Percentiles rank a stretch among this genome's conserved stretches.
These are phyloP conservation scores for Lichtheimia ramosa DNA, from an alignment of 371 early-diverging fungal species.

Conservation along the genomic window DNA sequence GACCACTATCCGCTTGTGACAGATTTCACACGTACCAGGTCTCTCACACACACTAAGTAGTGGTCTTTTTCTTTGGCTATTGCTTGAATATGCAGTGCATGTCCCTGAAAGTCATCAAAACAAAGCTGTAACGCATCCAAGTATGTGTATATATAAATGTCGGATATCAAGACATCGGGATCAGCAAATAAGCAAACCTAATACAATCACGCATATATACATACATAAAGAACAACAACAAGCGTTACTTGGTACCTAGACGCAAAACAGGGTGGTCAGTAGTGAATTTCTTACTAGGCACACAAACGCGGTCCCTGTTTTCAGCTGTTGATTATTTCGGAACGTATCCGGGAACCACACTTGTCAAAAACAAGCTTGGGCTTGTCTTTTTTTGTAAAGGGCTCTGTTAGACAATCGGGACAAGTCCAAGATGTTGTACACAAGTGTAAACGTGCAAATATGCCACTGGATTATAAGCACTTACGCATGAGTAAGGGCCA, in stretches of 20 bases:
- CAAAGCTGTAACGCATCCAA: not conserved
- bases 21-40: constrained; percentile 10
- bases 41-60: no score
- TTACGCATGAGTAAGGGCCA: no score
- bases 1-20: constrained; percentile 5
- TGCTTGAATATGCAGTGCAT: no score
- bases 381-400: not conserved
- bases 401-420: not conserved
- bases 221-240: no score
- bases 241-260: no score
- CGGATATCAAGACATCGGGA: no score
- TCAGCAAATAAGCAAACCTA: not conserved
- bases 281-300: no score
- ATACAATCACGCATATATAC: not conserved
- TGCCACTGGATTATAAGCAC: not conserved
- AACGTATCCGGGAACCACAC: no score
- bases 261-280: no score
- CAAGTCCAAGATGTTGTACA: not conserved
- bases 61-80: no score
- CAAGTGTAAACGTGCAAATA: not conserved
- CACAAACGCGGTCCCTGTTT: no score
- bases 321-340: no score
- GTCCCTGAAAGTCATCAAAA: not conserved
- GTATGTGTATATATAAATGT: not conserved
- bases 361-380: not conserved